Evolutionary conservation across 306 rosid species (phyloP).

Genomic region (Lagenaria siceraria): DNA sequence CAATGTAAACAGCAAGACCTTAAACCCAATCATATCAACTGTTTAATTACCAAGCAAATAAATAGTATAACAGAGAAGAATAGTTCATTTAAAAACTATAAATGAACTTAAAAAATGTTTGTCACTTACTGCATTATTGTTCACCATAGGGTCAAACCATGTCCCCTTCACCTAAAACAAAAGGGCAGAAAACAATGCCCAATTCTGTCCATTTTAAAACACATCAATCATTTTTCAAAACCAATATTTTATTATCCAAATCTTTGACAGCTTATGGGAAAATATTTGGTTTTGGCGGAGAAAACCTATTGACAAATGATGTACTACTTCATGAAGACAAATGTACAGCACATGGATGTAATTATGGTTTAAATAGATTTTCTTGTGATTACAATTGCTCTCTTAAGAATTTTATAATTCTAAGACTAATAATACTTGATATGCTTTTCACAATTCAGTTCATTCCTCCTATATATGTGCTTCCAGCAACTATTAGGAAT

Average conservation of each 20-base stretch:
- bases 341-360: background rate
- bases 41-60: background rate
- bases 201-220: background rate
- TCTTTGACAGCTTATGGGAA: background rate
- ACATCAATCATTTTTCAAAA: background rate
- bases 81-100: background rate
- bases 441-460: background rate
- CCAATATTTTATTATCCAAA: background rate
- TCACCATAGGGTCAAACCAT: background rate
- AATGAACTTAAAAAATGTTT: background rate
- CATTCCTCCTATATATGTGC: background rate
- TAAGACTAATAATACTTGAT: background rate
- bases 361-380: background rate
- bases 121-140: background rate
- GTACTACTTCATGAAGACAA: background rate
- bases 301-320: background rate
- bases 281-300: background rate
- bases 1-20: constrained; percentile 6
- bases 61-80: background rate
- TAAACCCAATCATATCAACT: background rate
- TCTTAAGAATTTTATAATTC: background rate
- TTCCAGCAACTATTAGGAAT: background rate
- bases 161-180: background rate
- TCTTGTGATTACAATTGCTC: background rate
- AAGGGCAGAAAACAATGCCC: background rate